Evolutionary conservation across 2,329 filamentous ascomycete genomes (phyloP).

Genomic region (Beauveria sp.): DNA sequence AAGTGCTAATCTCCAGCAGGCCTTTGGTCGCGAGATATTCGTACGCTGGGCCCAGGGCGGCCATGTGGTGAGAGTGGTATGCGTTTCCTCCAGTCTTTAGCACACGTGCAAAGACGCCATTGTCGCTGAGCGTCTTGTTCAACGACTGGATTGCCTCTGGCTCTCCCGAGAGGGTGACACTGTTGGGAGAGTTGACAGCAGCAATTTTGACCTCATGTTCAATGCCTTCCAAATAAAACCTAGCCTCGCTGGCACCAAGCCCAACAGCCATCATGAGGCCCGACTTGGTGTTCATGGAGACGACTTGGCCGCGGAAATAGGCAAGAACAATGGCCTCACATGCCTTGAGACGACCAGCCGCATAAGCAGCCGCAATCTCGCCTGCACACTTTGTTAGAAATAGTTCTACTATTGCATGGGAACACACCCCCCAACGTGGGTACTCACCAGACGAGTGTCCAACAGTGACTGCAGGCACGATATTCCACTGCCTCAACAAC

Average conservation of each 20-base stretch:
- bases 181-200: conserved; percentile 23
- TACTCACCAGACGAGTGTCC: conserved; percentile 35
- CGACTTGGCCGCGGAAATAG: conserved; percentile 20
- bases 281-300: conserved; percentile 6
- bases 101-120: conserved; percentile 19
- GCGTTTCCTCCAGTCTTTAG: conserved; percentile 20
- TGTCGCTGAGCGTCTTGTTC: conserved; percentile 16
- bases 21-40: conserved; percentile 15
- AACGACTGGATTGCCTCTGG: conserved; percentile 18
- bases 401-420: too few species aligned
- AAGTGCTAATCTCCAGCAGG: background rate
- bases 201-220: conserved; percentile 25
- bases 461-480: conserved; percentile 26
- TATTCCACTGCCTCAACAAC: conserved; percentile 30
- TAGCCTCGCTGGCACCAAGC: conserved; percentile 16
- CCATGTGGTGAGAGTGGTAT: conserved; percentile 25
- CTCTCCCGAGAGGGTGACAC: conserved; percentile 24
- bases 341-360: conserved; percentile 31
- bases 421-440: too few species aligned
- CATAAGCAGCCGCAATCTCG: conserved; percentile 33
- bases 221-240: conserved; percentile 19
- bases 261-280: conserved; percentile 13
- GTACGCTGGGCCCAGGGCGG: conserved; percentile 19
- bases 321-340: conserved; percentile 35
- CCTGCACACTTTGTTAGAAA: background rate